Evolutionary conservation across 2,329 filamentous ascomycete genomes (phyloP), one percentile per base, ranked within the genome.

Genomic region (Periconia macrospinosa): DNA sequence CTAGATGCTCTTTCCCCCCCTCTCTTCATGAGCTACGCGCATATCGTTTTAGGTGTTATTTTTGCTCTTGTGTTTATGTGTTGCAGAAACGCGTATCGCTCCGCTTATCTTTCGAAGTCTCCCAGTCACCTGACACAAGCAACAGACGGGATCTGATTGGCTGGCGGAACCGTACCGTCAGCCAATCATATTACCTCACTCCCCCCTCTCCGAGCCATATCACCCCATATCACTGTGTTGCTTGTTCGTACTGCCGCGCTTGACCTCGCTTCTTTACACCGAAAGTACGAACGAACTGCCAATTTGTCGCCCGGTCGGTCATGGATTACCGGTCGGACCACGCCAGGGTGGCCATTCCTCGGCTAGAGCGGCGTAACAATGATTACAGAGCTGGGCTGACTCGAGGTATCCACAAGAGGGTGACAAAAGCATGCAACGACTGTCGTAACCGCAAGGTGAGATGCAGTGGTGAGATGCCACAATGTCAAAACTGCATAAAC

Each of bases 341-440:
- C 47, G 35, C 47, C 20, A 44, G 33, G 18, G 47, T 50, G 40
- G 37, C 47, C 9, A 50, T 50, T 50, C 47, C 47, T 15, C 47
- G 47, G 9, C 47, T 50, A 19, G 41, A 50, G 27, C 20, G 47
- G 18, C 35, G 33, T 13, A n/a, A 3, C 5, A 10, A n/a, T 37
- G 33, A 37, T 37, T 37, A 37, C 15, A 37, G 33, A 37, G 11
- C 33, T 37, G 33, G 5, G 5, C 33, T 10, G 15, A 37, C 33
- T 37, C 33, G 33, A 14, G 15, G 15, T 10, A n/a, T 10, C 15
- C 5, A 3, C 11, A 6, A 37, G 15, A 37, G 33, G 33, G 33
- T 37, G 33, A 37, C 33, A 13, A 37, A 37, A 13, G 33, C 33
- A 37, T 37, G 33, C 15, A 10, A 6, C 15, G 11, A 37, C 15